Percentiles rank a stretch among this genome's conserved stretches.
phyloP scores from a whole-genome alignment of 2,329 filamentous ascomycete species.

The Exophiala sp. region DNA sequence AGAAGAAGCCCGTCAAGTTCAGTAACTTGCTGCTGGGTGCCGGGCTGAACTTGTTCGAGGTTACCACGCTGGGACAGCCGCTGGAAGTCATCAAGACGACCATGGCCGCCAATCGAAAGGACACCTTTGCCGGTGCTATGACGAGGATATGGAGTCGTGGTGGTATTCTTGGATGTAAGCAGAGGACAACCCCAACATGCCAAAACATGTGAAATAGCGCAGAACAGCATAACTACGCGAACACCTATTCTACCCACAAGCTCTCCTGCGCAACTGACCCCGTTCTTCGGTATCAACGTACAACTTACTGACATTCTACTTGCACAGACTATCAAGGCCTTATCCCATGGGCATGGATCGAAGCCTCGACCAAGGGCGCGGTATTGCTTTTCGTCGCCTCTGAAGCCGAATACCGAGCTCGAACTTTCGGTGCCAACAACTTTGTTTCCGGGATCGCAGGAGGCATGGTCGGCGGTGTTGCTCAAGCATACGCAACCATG shows the following conservation, averaged over 20 bases:
- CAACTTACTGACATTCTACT: no score
- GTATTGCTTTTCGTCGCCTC: slow-evolving; percentile 98
- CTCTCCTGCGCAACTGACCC: no score
- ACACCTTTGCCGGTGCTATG: slow-evolving; percentile 77
- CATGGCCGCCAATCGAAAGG: slow-evolving; percentile 93
- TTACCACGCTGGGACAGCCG: slow-evolving; percentile 69
- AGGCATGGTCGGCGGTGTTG: slow-evolving; percentile 89
- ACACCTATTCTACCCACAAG: no score
- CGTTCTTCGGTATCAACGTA: no score
- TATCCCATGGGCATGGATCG: slow-evolving; percentile 99
- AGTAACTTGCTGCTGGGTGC: slow-evolving; percentile 94
- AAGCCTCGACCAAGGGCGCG: slow-evolving; percentile 98
- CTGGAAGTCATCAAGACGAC: slow-evolving; percentile 99
- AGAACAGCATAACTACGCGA: no score
- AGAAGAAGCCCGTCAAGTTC: slow-evolving; percentile 99
- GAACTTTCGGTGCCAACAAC: slow-evolving; percentile 71
- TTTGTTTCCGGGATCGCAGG: slow-evolving; percentile 85
- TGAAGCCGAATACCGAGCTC: slow-evolving; percentile 94
- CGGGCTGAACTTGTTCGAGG: slow-evolving; percentile 92
- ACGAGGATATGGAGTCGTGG: slow-evolving; percentile 87
- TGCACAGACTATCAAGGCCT: slow-evolving; percentile 91
- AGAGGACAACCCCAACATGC: background rate
- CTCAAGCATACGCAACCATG: slow-evolving; percentile 98
- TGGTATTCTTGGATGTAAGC: slow-evolving; percentile 88
- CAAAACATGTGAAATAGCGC: no score